Base-by-base conservation (phyloP, 305 asterid species). In the Petunia hybrid region DNA sequence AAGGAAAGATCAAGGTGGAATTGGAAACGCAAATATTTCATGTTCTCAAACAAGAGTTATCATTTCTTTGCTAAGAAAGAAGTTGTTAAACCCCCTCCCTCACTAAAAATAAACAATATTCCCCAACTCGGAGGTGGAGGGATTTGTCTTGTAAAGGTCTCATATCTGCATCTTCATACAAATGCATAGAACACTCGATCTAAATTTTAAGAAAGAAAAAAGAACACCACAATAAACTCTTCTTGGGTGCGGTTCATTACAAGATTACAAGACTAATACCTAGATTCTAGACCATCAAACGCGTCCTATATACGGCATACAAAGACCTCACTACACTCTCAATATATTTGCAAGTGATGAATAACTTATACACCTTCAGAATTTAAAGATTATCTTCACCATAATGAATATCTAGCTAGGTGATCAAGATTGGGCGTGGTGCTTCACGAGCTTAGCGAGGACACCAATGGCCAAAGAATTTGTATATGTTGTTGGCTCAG, bases 401-500 rank as follows among this genome's bases (percentile, higher is more conserved):
- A 10, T 70, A 35, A 71, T 1, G 41, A 69, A 71, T 7, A 35
- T 48, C 45, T 71, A 35, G 43, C 12, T 35, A 46, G 78, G 80
- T 48, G 82, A 63, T 88, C 85, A 92, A 41, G 86, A 78, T 31
- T n/a, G 41, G 46, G 92, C 77, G 84, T 85, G 91, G 3, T 76
- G 76, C 40, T 46, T 85, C n/a, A 92, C 89, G 43, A 93, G 96
- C 89, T 86, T 93, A 9, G 98, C 97, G 36, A 93, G 90, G 14
- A 90, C 90, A 43, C 97, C 98, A 78, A 95, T 42, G 0, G 95
- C 98, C 85, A 90, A 16, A 1, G 98, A 90, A 71, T 95, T 95
- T 10, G 91, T 91, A 83, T 93, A 95, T 6, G 98, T 91, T 1
- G 89, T 83, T 0, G 98, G 98, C 78, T 93, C 98, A 0, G 97